These are phyloP conservation scores for Medicago lupulina DNA, from an alignment of 306 rosid genomes.

Conservation along the genomic window DNA sequence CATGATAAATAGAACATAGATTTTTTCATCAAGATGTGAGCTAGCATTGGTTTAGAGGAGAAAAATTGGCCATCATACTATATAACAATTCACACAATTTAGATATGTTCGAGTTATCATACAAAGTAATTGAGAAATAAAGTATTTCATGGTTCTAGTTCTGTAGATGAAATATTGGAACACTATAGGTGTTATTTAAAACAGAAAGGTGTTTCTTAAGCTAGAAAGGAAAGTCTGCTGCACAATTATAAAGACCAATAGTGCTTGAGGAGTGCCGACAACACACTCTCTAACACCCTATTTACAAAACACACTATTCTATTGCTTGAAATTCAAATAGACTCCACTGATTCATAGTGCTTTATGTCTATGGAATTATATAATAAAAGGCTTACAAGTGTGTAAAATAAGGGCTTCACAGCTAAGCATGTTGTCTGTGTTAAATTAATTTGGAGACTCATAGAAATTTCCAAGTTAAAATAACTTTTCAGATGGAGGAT, in stretches of 20 bases:
- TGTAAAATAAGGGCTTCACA: no score
- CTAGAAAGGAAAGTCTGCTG: background rate
- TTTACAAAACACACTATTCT: no score
- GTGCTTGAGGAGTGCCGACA: background rate
- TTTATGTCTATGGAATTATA: no score
- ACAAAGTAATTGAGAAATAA: background rate
- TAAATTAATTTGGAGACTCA: no score
- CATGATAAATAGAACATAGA: background rate
- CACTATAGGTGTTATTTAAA: background rate
- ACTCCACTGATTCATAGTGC: no score
- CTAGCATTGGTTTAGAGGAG: background rate
- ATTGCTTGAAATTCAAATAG: no score
- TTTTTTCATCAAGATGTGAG: background rate
- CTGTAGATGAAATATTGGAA: background rate
- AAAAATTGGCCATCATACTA: background rate
- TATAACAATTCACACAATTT: background rate
- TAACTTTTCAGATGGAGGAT: background rate
- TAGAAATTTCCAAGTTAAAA: no score
- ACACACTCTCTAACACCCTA: no score
- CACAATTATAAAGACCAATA: background rate
- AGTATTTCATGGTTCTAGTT: background rate
- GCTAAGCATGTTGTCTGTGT: no score
- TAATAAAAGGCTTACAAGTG: no score
- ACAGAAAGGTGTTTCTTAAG: background rate
- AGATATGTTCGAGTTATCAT: background rate